Percentiles rank a stretch among this genome's conserved stretches.
Conservation (phyloP, 2,329 filamentous ascomycete genomes). For the Zasmidium cellare region DNA sequence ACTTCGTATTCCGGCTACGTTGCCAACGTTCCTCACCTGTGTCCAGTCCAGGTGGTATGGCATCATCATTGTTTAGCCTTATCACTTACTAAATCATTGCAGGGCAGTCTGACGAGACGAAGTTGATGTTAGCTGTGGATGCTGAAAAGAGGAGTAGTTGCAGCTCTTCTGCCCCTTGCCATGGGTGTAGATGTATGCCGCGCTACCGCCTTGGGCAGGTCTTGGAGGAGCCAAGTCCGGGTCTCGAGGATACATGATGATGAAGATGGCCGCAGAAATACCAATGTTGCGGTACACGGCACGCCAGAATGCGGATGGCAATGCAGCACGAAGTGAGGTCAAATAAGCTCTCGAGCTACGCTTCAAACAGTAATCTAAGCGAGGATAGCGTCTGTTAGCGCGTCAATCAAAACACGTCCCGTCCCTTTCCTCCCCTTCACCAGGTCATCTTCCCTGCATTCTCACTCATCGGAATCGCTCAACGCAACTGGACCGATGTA, state of each 20-base stretch:
- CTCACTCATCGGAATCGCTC: no score
- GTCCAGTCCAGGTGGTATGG: no score
- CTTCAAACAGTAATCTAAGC: not conserved
- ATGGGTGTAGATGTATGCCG: not conserved
- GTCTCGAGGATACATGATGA: not conserved
- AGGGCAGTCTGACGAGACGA: no score
- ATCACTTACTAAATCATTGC: no score
- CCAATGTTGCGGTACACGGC: not conserved
- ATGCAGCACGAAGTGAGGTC: not conserved
- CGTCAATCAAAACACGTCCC: not conserved
- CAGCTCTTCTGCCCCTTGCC: not conserved
- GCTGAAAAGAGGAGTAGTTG: not conserved
- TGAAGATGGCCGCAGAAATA: not conserved
- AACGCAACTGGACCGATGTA: no score
- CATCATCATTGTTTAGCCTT: no score
- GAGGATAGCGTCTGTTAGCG: not conserved
- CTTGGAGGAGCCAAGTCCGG: not conserved
- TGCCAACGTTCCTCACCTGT: no score
- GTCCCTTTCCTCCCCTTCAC: no score
- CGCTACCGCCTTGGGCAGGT: not conserved
- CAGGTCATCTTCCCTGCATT: no score
- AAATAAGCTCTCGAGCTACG: no score
- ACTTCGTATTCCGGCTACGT: no score
- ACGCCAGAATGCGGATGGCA: not conserved
- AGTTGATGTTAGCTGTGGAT: not conserved